These are phyloP conservation scores for Truncatella angustata DNA, from an alignment of 2,329 filamentous ascomycete genomes.

Conservation along the genomic window DNA sequence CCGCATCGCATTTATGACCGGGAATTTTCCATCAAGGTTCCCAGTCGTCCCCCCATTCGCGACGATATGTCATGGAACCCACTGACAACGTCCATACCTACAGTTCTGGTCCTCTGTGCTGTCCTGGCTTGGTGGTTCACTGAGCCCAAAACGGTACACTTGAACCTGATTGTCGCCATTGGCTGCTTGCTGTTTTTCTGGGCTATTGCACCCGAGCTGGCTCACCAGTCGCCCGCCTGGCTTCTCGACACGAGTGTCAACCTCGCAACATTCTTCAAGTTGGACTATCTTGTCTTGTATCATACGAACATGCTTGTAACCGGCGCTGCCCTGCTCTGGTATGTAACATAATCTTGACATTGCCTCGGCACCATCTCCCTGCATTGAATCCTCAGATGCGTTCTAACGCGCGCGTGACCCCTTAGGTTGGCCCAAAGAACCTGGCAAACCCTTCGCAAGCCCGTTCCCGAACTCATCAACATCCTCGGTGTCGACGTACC, in stretches of 20 bases:
- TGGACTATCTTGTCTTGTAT: conserved; percentile 45
- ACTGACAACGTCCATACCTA: conserved; percentile 43
- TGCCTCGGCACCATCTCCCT: too few species aligned
- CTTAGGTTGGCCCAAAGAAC: conserved; percentile 79
- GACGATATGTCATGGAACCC: conserved; percentile 50
- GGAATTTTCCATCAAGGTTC: conserved; percentile 6
- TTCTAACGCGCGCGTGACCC: conserved; percentile 3
- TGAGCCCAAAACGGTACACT: conserved; percentile 40
- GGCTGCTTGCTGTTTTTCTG: conserved; percentile 39
- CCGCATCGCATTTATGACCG: conserved; percentile 7
- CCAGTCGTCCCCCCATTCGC: conserved; percentile 25
- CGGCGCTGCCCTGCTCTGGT: conserved; percentile 53
- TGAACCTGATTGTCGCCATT: conserved; percentile 40
- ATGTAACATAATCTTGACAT: conserved; percentile 24
- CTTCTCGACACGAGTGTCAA: conserved; percentile 31
- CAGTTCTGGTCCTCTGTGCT: conserved; percentile 41
- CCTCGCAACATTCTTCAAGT: conserved; percentile 38
- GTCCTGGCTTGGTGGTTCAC: conserved; percentile 43
- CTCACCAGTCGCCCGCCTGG: conserved; percentile 33
- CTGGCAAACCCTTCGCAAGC: conserved; percentile 85
- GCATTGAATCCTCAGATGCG: conserved; percentile 10
- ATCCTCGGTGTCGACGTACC: conserved; percentile 94
- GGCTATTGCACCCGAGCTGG: conserved; percentile 39
- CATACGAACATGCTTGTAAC: conserved; percentile 56
- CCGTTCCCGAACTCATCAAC: conserved; percentile 84